Evolutionary conservation across 768 basidiomycete genomes (phyloP).

Genomic region (Lactarius sanguifluus): DNA sequence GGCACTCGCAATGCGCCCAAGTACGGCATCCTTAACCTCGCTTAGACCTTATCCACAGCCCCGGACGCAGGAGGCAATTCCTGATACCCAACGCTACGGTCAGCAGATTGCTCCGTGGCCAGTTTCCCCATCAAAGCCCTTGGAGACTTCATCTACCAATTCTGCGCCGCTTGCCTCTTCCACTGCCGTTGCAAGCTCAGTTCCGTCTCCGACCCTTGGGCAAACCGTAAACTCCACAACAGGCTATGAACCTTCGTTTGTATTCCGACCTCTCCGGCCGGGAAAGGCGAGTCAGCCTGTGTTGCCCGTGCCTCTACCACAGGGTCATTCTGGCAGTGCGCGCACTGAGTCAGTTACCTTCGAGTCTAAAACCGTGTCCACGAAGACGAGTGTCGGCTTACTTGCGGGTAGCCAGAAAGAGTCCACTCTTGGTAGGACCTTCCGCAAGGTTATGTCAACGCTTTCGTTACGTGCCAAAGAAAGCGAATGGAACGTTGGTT

Average conservation of each 20-base stretch:
- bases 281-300: conserved; percentile 5
- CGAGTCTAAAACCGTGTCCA: conserved; percentile 11
- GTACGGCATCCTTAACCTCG: conserved; percentile 46
- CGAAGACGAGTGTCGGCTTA: conserved; percentile 5
- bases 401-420: conserved; percentile 10
- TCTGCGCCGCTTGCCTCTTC: conserved; percentile 14
- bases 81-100: conserved; percentile 36
- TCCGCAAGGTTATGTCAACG: conserved; percentile 28
- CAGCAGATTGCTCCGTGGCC: conserved; percentile 68
- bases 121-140: conserved; percentile 42
- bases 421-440: conserved; percentile 15
- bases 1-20: conserved; percentile 37
- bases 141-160: conserved; percentile 33
- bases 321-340: neutral
- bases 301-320: neutral
- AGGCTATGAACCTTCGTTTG: neutral
- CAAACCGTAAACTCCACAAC: neutral
- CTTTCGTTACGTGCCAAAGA: conserved; percentile 20
- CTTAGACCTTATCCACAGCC: conserved; percentile 51
- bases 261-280: neutral
- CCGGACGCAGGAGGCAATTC: conserved; percentile 26
- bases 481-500: neutral
- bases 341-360: neutral
- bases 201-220: neutral
- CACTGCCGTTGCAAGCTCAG: neutral